Conservation (phyloP, 352 stramenopile genomes). For the Phytophthora ramorum region DNA sequence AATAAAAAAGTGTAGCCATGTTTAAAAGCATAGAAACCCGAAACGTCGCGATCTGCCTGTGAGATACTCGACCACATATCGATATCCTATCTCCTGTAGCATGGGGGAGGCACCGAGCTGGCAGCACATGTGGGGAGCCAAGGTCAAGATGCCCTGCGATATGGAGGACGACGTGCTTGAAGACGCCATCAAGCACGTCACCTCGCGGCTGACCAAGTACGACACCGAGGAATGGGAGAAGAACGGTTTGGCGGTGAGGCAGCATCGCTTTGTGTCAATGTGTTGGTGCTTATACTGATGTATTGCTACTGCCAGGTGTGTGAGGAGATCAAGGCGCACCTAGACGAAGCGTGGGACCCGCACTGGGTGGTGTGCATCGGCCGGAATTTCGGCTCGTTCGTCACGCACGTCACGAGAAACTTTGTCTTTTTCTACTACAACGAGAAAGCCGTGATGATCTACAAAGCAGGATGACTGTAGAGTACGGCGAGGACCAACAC, state of each 20-base stretch:
- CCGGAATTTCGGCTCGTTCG: constrained; percentile 93
- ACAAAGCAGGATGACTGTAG: constrained; percentile 75
- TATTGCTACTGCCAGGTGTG: constrained; percentile 52
- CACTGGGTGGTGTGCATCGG: constrained; percentile 91
- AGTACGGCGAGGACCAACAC: neutral
- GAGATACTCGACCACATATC: neutral
- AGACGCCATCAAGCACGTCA: constrained; percentile 84
- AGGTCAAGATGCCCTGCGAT: constrained; percentile 89
- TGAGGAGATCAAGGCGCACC: constrained; percentile 81
- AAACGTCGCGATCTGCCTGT: constrained; percentile 32
- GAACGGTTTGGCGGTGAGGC: constrained; percentile 65
- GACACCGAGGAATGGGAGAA: constrained; percentile 91
- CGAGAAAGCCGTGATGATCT: constrained; percentile 88
- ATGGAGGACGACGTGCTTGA: constrained; percentile 91
- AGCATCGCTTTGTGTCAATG: neutral
- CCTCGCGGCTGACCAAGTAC: constrained; percentile 58
- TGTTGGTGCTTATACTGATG: too few relatives aligned
- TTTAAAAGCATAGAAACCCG: constrained; percentile 5
- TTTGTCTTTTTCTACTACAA: constrained; percentile 95
- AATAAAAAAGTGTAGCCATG: constrained; percentile 11
- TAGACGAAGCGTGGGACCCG: constrained; percentile 82
- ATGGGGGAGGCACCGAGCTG: constrained; percentile 85
- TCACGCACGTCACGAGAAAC: constrained; percentile 93
- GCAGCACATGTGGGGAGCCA: constrained; percentile 90
- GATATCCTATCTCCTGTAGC: neutral